Conservation (phyloP, 345 rosid genomes). For the Syzygium grande region DNA sequence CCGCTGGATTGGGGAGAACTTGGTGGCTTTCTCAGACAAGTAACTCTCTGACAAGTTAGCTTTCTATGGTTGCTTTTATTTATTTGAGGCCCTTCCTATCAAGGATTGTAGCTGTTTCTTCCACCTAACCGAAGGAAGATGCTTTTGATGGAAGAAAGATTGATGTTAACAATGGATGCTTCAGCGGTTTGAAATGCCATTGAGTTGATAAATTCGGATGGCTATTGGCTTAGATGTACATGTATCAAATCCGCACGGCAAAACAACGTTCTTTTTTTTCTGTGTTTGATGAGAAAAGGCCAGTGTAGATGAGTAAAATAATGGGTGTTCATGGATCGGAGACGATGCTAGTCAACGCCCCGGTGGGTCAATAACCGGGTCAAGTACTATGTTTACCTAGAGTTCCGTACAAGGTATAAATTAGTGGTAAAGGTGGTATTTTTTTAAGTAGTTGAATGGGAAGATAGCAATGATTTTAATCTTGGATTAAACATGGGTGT, state of each 20-base stretch:
- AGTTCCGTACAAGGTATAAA: background rate
- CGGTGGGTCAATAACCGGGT: background rate
- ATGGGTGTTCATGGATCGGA: background rate
- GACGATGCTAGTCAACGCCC: background rate
- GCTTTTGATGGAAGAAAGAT: background rate
- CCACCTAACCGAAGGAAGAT: background rate
- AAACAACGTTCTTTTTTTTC: background rate
- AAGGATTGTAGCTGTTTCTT: background rate
- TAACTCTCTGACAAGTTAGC: background rate
- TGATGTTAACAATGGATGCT: background rate
- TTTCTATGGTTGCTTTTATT: background rate
- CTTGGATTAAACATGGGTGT: background rate
- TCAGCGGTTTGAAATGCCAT: background rate
- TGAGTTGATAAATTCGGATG: background rate
- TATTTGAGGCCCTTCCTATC: background rate
- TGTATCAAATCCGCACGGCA: background rate
- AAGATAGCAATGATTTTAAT: background rate
- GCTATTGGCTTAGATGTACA: background rate
- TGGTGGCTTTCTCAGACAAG: background rate
- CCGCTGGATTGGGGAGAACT: background rate
- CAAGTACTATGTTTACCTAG: background rate
- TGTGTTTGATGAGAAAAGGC: background rate
- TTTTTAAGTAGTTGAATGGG: background rate
- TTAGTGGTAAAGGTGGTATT: background rate
- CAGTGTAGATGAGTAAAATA: too few species aligned